Evolutionary conservation across 768 basidiomycete species (phyloP), one percentile per base, ranked within the genome.

Genomic region (Scleroderma citrinum): DNA sequence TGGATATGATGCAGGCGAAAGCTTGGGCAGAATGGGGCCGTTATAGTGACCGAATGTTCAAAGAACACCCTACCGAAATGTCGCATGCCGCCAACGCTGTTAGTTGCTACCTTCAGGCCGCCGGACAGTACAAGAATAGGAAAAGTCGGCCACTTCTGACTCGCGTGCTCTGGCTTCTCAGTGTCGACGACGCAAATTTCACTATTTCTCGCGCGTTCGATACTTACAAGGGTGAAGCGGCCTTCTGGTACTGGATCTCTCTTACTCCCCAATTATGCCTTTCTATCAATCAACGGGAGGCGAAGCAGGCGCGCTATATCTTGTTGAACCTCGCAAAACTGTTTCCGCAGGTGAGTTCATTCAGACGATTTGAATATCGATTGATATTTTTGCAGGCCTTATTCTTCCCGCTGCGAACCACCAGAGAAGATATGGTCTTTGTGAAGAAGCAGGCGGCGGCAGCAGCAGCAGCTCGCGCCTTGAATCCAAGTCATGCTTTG

Each of bases 21-120:
- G 92, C 92, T 5, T 99, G 96, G 96, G 92, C 92, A 1, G 93
- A 97, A 62, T 99, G 94, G 95, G 96, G 94, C 40, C 80, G 85
- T 56, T 97, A 79, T 66, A 94, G 88, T 56, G 96, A 99, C 66
- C 81, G 81, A 35, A 81, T 93, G 75, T 97, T 95, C 77, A 89
- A 92, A 58, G 92, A 95, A 41, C 71, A 77, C 31, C 86, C 90
- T 2, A 73, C 57, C 42, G 88, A 92, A 36, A 75, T 88, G 65
- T 68, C 76, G 4, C 76, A 84, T 55, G 96, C 92, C 2, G 87
- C 86, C 2, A 87, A 85, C 62, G 96, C 96, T 4, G 94, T 98
- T 48, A 92, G 89, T 63, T 97, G 94, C 67, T 99, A 98, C 68
- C 78, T 99, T 7, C 95, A 97, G 70, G 96, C 96, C 10, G 92